Base-by-base conservation (phyloP, 805 yeast species). In the Starmerella cellae region DNA sequence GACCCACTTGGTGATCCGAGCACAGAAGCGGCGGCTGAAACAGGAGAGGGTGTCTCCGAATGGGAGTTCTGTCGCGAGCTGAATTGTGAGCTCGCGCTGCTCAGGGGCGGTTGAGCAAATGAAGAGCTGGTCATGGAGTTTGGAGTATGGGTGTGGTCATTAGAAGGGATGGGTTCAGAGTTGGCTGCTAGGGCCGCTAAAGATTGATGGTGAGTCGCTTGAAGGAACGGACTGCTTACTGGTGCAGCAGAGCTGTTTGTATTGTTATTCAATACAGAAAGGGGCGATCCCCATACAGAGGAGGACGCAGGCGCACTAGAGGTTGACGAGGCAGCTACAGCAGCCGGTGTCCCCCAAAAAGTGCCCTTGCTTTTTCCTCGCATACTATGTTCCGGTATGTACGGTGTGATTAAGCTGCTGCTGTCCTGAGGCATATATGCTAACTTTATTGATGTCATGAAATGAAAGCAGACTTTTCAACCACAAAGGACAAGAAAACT, bases 111-210 rank as follows among this genome's bases (percentile, higher is more conserved):
- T 16, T 30, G 29, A 3, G n/a, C 13, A 4, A 28, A 31, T 13
- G 43, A 36, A 31, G 33, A 19, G 35, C 20, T 35, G 16, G 43
- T 21, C 18, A 26, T 19, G 16, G 32, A 22, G 2, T 35, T 34
- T 2, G 46, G 27, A 14, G 34, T 14, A 6, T 23, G 23, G 10
- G n/a, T 9, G 6, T 23, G 8, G 9, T 33, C 10, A 8, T 24
- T 9, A 11, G 42, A 27, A 14, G 32, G 5, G 4, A 48, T 38
- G 5, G 52, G 52, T 41, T 48, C 52, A 2, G 51, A 47, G 21
- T 44, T 45, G 5, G 48, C 52, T 2, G 52, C 41, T 11, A 48
- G 37, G 6, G 46, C 52, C 4, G 52, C 52, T 14, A 48, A 28
- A 4, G 47, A 33, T 14, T 19, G 20, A 26, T 20, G n/a, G n/a